A percentile compares a stretch with the other conserved stretches of the same genome.
Evolutionary conservation across 352 stramenopile species (phyloP).

Genomic region (Pythium periplocum): DNA sequence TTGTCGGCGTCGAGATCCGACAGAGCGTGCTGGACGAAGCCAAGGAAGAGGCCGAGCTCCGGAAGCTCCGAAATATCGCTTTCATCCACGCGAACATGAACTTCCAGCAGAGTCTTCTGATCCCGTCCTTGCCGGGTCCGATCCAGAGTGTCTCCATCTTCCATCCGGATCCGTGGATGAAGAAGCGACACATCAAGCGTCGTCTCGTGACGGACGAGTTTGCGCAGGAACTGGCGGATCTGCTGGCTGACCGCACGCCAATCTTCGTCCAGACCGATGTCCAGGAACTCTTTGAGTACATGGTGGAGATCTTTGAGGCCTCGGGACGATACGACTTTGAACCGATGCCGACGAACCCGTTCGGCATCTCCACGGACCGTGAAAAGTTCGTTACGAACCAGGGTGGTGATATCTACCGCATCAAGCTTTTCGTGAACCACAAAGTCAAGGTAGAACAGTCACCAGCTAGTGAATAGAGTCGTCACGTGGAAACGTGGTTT

Average conservation of each 20-base stretch:
- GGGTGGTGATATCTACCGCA: constrained; percentile 66
- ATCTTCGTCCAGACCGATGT: constrained; percentile 84
- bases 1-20: constrained; percentile 83
- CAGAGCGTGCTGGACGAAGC: constrained; percentile 69
- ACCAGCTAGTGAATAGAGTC: not conserved
- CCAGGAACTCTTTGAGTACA: constrained; percentile 77
- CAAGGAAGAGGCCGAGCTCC: constrained; percentile 29
- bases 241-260: constrained; percentile 47
- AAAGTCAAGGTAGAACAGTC: too few species aligned
- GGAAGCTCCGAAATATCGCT: constrained; percentile 53
- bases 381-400: constrained; percentile 62
- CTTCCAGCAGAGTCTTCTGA: constrained; percentile 52
- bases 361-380: constrained; percentile 67
- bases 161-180: constrained; percentile 87
- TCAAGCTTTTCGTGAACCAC: constrained; percentile 5
- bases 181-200: constrained; percentile 83
- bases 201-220: constrained; percentile 70
- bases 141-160: constrained; percentile 83
- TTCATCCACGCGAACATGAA: constrained; percentile 87
- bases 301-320: constrained; percentile 70
- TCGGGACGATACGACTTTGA: constrained; percentile 38
- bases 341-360: constrained; percentile 41
- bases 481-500: not conserved
- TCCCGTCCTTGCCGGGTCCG: constrained; percentile 47
- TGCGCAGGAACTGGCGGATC: constrained; percentile 46